A percentile compares a stretch with the other conserved stretches of the same genome.
These are phyloP conservation scores for Cetraspora pellucida DNA, from an alignment of 192 early-diverging fungal genomes.

Conservation along the genomic window DNA sequence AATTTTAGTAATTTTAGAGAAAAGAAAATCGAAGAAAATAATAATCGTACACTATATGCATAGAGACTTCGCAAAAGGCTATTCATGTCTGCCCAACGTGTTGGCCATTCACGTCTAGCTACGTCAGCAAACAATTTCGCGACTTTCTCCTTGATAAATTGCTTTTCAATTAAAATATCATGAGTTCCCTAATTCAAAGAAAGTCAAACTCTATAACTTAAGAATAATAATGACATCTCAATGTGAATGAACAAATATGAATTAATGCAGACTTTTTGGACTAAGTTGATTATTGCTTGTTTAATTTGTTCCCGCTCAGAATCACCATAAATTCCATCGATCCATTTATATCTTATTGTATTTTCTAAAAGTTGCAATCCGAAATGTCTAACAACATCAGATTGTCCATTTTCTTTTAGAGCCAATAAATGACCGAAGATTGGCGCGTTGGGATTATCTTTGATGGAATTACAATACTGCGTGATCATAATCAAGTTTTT, in stretches of 20 bases:
- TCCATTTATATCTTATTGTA: slow-evolving; percentile 58
- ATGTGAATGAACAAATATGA: too few relatives aligned
- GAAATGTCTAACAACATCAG: slow-evolving; percentile 59
- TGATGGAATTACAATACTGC: slow-evolving; percentile 56
- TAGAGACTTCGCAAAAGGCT: slow-evolving; percentile 49
- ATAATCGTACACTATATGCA: slow-evolving; percentile 39
- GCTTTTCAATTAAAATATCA: slow-evolving; percentile 43
- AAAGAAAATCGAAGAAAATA: background rate
- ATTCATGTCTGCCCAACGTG: slow-evolving; percentile 63
- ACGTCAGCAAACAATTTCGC: slow-evolving; percentile 59
- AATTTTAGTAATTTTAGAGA: background rate
- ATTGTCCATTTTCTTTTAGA: slow-evolving; percentile 49
- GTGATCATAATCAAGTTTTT: background rate
- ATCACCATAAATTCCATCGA: slow-evolving; percentile 43
- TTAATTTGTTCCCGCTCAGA: slow-evolving; percentile 43
- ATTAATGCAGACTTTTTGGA: background rate
- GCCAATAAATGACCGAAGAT: slow-evolving; percentile 61
- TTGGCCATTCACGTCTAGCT: slow-evolving; percentile 65
- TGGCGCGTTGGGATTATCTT: slow-evolving; percentile 46
- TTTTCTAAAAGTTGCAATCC: slow-evolving; percentile 63
- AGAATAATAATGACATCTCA: slow-evolving; percentile 34
- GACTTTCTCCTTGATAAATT: slow-evolving; percentile 65
- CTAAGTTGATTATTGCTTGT: slow-evolving; percentile 44
- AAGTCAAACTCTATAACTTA: slow-evolving; percentile 4
- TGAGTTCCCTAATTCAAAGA: slow-evolving; percentile 38